Evolutionary conservation across 2,329 filamentous ascomycete species (phyloP).

Genomic region (Aspergillus quadricinctus): DNA sequence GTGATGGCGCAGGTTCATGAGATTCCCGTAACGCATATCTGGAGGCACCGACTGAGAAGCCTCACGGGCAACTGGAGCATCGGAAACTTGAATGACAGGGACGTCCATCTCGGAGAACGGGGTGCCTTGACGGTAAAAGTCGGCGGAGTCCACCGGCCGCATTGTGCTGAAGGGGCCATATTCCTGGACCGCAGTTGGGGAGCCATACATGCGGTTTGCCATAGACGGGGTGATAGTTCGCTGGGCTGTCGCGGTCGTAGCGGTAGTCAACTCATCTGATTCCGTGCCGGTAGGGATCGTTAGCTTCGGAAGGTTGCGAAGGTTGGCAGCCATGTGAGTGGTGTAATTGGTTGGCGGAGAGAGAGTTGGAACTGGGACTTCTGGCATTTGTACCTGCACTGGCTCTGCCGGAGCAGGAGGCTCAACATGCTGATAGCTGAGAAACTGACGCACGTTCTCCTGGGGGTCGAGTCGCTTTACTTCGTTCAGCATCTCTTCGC

Average conservation of each 20-base stretch:
- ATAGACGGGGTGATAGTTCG: conserved; percentile 28
- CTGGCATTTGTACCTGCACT: not conserved
- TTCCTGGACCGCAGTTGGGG: too few species aligned
- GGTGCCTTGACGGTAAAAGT: conserved; percentile 48
- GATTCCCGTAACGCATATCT: conserved; percentile 74
- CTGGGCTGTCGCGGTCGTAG: conserved; percentile 14
- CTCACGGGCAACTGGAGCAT: conserved; percentile 71
- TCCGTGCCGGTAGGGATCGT: conserved; percentile 61
- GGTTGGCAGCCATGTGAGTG: conserved; percentile 42
- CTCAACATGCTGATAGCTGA: conserved; percentile 64
- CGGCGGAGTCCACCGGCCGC: not conserved
- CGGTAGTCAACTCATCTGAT: conserved; percentile 55
- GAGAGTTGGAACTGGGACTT: conserved; percentile 24
- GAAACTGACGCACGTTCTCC: conserved; percentile 85
- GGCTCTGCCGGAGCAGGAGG: too few species aligned
- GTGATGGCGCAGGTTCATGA: conserved; percentile 10
- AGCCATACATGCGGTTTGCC: too few species aligned
- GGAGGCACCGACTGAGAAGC: conserved; percentile 87
- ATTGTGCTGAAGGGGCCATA: too few species aligned
- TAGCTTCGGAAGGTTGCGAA: conserved; percentile 52
- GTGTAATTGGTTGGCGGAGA: conserved; percentile 29
- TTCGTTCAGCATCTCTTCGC: conserved; percentile 66
- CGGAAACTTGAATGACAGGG: conserved; percentile 68
- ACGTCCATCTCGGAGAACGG: conserved; percentile 89
- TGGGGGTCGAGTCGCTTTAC: conserved; percentile 73